phyloP scores from a whole-genome alignment of 108 stramenopile species.

The Cyclotella baltica region DNA sequence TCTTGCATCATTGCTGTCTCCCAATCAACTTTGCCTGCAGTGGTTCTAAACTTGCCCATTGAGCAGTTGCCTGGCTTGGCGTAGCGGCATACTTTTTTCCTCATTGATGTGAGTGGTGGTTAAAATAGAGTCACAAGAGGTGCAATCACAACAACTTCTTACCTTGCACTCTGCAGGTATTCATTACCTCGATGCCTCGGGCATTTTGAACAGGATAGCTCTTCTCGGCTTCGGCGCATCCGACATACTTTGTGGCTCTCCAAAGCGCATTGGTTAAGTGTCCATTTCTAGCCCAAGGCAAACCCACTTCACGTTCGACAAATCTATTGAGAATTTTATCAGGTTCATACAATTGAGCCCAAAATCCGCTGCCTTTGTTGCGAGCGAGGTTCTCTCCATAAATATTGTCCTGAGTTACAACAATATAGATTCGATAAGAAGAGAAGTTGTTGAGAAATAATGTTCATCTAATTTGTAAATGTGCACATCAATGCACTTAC shows the following conservation, averaged over 20 bases:
- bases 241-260: conserved; percentile 45
- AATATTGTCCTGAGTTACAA: conserved; percentile 13
- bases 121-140: neutral
- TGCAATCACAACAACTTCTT: conserved; percentile 12
- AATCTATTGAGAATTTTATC: conserved; percentile 33
- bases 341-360: conserved; percentile 34
- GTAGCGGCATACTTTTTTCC: neutral
- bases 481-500: neutral
- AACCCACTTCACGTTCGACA: conserved; percentile 39
- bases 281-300: conserved; percentile 35
- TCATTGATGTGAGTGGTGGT: neutral
- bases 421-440: neutral
- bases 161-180: conserved; percentile 28
- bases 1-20: conserved; percentile 32
- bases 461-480: neutral
- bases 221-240: conserved; percentile 38
- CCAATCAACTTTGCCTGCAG: conserved; percentile 19
- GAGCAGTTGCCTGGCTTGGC: conserved; percentile 39
- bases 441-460: neutral
- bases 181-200: neutral
- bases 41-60: conserved; percentile 17
- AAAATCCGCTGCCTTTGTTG: conserved; percentile 8
- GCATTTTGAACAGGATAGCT: neutral
- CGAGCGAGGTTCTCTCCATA: conserved; percentile 43
- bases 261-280: conserved; percentile 35